Conservation (phyloP, 495 filamentous ascomycete genomes). For the Tuber brumale region DNA sequence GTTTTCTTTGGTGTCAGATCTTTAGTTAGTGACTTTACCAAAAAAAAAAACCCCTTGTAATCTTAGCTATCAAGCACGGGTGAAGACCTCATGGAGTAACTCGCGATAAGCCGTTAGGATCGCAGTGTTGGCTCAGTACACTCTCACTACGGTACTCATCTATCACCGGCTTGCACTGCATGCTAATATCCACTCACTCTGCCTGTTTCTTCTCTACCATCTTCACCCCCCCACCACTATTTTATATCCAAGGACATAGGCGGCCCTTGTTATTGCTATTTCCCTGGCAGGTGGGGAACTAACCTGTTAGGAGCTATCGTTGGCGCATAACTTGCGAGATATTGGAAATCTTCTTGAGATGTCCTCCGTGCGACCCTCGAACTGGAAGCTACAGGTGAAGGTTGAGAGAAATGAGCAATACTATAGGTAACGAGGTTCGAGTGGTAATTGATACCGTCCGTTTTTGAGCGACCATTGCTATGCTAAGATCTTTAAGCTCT, state of each 20-base stretch:
- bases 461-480: too few relatives aligned
- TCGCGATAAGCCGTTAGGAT: not conserved
- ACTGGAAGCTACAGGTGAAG: not conserved
- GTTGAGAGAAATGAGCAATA: not conserved
- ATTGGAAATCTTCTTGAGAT: not conserved
- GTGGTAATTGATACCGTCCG: not conserved
- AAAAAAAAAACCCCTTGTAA: not conserved
- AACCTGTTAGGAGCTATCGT: not conserved
- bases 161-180: not conserved
- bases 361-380: not conserved
- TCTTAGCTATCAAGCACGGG: not conserved
- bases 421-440: not conserved
- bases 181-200: not conserved
- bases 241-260: not conserved
- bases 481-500: too few relatives aligned
- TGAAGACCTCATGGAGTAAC: not conserved
- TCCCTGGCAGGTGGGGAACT: not conserved
- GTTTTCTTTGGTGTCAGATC: constrained; percentile 7
- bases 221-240: not conserved
- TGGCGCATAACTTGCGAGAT: not conserved
- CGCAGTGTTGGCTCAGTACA: not conserved
- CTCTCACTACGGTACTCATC: not conserved
- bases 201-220: not conserved
- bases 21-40: not conserved
- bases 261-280: not conserved